These are phyloP conservation scores for Pseudodiploospora longispora DNA, from an alignment of 2,329 filamentous ascomycete species.

Conservation along the genomic window DNA sequence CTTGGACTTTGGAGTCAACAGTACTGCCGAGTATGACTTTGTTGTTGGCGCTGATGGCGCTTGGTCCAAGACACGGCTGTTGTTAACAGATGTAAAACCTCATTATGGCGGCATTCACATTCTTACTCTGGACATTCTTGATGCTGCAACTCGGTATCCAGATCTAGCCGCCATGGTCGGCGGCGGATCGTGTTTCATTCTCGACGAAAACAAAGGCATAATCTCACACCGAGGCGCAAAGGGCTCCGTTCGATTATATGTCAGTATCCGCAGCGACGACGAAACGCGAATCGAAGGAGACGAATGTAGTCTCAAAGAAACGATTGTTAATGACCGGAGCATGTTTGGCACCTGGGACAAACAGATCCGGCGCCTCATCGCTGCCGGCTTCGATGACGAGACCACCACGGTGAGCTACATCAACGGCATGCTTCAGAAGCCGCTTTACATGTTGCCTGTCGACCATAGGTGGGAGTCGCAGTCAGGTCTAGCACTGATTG, in stretches of 20 bases:
- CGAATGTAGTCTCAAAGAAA: conserved; percentile 9
- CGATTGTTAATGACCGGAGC: conserved; percentile 13
- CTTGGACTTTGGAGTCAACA: conserved; percentile 16
- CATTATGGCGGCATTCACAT: conserved; percentile 30
- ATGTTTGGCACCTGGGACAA: conserved; percentile 20
- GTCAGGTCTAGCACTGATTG: conserved; percentile 40
- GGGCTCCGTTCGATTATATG: conserved; percentile 22
- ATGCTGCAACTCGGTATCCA: conserved; percentile 26
- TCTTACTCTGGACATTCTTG: conserved; percentile 26
- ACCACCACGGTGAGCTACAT: conserved; percentile 6
- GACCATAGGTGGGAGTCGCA: conserved; percentile 32
- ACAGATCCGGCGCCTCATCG: conserved; percentile 19
- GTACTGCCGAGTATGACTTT: conserved; percentile 9
- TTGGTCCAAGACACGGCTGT: conserved; percentile 23
- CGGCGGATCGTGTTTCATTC: conserved; percentile 25
- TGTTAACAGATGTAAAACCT: conserved; percentile 28
- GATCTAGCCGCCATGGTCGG: conserved; percentile 31
- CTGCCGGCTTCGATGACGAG: conserved; percentile 19
- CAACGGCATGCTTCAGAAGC: conserved; percentile 13
- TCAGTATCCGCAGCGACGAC: conserved; percentile 16
- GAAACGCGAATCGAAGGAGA: conserved; percentile 13
- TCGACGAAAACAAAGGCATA: conserved; percentile 30
- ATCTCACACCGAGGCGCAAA: conserved; percentile 22
- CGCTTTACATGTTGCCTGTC: conserved; percentile 33
- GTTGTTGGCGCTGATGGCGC: conserved; percentile 13